Evolutionary conservation across 768 basidiomycete species (phyloP), one percentile per base, ranked within the genome.

Genomic region (Amanita pseudoporphyria): DNA sequence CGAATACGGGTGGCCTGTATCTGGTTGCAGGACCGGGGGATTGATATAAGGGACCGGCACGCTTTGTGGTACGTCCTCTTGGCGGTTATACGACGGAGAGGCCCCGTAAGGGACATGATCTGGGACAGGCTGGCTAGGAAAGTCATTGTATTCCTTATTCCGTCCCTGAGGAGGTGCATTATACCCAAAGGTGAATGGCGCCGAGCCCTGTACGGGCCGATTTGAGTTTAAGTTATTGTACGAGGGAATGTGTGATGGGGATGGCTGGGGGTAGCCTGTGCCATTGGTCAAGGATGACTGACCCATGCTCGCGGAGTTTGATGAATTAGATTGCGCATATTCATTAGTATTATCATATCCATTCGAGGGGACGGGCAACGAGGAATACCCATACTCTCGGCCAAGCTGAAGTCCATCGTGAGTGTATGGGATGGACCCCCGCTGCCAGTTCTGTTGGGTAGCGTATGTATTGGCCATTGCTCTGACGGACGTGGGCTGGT

Each of bases 331-430:
- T 44, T 46, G 47, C 16, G 49, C 16, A 16, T 35, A 50, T 36
- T 5, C 14, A 28, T 50, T 35, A 4, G 49, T n/a, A 35, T 18
- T 41, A 28, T 50, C 48, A 19, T 32, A 45, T 2, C 19, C 30
- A 19, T 33, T 32, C 10, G 45, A 32, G 6, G 49, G 52, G 31
- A 42, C 32, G 16, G 57, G 35, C 16, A 47, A 31, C 22, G 48
- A 42, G 52, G 49, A 49, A 33, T 59, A 50, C 1, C 26, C 56
- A 45, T 58, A 67, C n/a, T 70, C 67, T n/a, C 63, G 63, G 52
- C 67, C 69, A 21, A 67, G 67, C 51, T 67, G 68, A 31, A 67
- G 56, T 38, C 59, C 57, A n/a, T 59, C 59, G 30, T 59, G 57
- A 32, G 41, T 30, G 51, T 60, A 66, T 26, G 54, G 54, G 45